These are phyloP conservation scores for Exophiala phaeomuriformis DNA, from an alignment of 2,329 filamentous ascomycete genomes.

Conservation along the genomic window DNA sequence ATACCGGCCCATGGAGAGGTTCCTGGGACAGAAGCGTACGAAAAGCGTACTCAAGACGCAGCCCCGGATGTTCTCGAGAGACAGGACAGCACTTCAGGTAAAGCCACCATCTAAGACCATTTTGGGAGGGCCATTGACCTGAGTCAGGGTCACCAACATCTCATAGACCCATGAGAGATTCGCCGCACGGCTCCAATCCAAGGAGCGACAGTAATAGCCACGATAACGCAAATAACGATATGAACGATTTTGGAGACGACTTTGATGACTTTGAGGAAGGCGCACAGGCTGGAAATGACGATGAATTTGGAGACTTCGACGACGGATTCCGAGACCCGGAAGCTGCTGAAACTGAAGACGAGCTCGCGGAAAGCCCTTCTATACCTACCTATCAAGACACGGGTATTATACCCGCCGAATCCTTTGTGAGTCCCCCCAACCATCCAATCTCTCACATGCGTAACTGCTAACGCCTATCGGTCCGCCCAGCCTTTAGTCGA, in stretches of 20 bases:
- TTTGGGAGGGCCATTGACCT: constrained; percentile 53
- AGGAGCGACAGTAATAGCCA: constrained; percentile 20
- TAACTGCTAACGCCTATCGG: constrained; percentile 2
- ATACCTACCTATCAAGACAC: constrained; percentile 30
- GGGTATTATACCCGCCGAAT: constrained; percentile 15
- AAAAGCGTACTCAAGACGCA: constrained; percentile 38
- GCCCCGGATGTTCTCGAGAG: constrained; percentile 39
- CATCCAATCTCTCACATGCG: constrained; percentile 24
- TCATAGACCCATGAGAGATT: constrained; percentile 39
- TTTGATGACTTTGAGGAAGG: constrained; percentile 49
- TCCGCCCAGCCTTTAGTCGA: constrained; percentile 35
- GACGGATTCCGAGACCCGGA: constrained; percentile 53
- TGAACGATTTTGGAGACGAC: constrained; percentile 58
- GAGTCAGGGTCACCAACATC: constrained; percentile 51
- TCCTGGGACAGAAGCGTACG: constrained; percentile 34
- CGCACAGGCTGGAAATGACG: constrained; percentile 44
- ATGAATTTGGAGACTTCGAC: constrained; percentile 61
- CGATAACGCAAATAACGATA: constrained; percentile 40
- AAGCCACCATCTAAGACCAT: constrained; percentile 35
- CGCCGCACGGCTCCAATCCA: constrained; percentile 30
- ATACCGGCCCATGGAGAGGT: constrained; percentile 33
- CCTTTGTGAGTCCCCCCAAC: constrained; percentile 27
- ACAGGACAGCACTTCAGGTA: constrained; percentile 49
- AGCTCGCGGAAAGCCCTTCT: constrained; percentile 25
- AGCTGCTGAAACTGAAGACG: constrained; percentile 25